Base-by-base conservation (phyloP, 495 filamentous ascomycete species). In the Cladorrhinum samala region DNA sequence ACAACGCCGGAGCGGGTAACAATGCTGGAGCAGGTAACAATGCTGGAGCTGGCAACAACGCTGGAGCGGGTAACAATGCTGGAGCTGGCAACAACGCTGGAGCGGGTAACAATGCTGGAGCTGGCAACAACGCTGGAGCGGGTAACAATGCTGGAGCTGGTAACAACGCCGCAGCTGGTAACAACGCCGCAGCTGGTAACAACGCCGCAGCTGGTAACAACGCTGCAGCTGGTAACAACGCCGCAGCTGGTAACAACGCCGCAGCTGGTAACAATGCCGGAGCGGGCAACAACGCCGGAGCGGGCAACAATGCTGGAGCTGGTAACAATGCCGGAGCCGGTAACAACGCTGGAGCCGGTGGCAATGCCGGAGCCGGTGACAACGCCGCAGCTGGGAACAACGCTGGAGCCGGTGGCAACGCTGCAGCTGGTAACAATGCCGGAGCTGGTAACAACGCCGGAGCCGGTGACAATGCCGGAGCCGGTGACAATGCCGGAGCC, bases 51-150 rank as follows among this genome's bases (percentile, higher is more conserved):
- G 27, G 39, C 23, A 23, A n/a, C 13, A 37, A 46, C 0, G 42
- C 38, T 2, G 41, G 16, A 17, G 40, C 16, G 0, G 30, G 19
- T 24, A 24, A 46, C 1, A 2, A 17, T 2, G 16, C 16, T 8
- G 40, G 38, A 3, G 21, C 37, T 39, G 50, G 55, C 64, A 47
- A 41, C 43, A 44, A 43, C 21, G 45, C 42, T 36, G 54, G 55
- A n/a, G 9, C 9, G n/a, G 58, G 59, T 37, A 59, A 58, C 49
- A 55, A 50, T 4, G 57, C 61, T 40, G 60, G 62, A 37, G 55
- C 51, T n/a, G 44, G 30, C 39, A 8, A 19, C 0, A 30, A 30
- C 0, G 58, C 61, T 18, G 53, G 40, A n/a, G 9, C 9, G 2
- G 33, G 33, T 0, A 37, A 37, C 1, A n/a, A n/a, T n/a, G n/a